Evolutionary conservation across 2,329 filamentous ascomycete genomes (phyloP), one percentile per base, ranked within the genome.

Genomic region (Apiospora malaysiana): DNA sequence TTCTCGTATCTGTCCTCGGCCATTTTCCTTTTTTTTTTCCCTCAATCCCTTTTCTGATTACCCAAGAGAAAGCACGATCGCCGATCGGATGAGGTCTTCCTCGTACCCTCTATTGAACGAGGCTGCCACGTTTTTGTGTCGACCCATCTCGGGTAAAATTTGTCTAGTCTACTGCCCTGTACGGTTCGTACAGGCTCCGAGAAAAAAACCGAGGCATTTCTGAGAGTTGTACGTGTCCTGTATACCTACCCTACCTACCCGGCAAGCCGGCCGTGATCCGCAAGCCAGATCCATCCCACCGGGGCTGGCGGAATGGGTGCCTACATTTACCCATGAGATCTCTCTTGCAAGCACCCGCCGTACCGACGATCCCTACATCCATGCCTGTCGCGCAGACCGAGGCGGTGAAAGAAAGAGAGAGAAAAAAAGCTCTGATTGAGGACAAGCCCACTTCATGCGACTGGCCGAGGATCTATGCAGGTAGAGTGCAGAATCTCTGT

Each of bases 101-200:
- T 47, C 47, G 49, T 18, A 51, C 23, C 43, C 23, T 56, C 56
- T 71, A 63, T 63, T 71, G 47, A 66, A 67, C 65, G n/a, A 71
- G 70, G 70, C 68, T 71, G 70, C 70, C 70, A 71, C 70, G 70
- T 71, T 71, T 66, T 66, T 46, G 37, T 69, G 46, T 42, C 43
- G 69, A 66, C 21, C 47, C 27, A 59, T 59, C 25, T 59, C 51
- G 56, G 56, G 56, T 63, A 63, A 37, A 37, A 40, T 63, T 27
- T 18, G n/a, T 40, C 8, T 27, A 32, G n/a, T 40, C 8, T 40
- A 7, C 56, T 27, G 56, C 32, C 18, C 40, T 18, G 7, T 32
- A 40, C 18, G 27, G 56, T 59, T 63, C 56, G 27, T 27, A 63
- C 27, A 40, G 56, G n/a, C 56, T 40, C 14, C 5, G 23, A 51